Evolutionary conservation across 805 yeast genomes (phyloP), one percentile per base, ranked within the genome.

Genomic region (Yamadazyma phyllophila): DNA sequence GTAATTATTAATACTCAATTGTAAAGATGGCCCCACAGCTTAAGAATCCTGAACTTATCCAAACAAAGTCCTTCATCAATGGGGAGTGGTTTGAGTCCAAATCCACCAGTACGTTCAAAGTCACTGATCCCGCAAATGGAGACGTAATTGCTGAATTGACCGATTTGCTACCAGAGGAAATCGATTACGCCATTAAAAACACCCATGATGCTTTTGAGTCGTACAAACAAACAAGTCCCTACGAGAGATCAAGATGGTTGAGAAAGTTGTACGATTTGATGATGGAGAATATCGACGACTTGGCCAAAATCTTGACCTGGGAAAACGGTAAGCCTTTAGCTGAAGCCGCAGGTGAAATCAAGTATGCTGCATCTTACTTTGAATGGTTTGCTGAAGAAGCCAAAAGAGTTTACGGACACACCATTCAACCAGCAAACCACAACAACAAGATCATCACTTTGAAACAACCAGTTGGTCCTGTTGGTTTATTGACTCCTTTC

Each of bases 401-500:
- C 11, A 76, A 79, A 53, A 62, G 84, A 50, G 58, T 70, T 26
- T 77, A 78, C 55, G 83, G 85, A 40, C 67, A 73, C 46, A 77
- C 82, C 2, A 79, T 80, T 46, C 83, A 78, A 54, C 81, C 85
- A 8, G 48, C 73, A 16, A 76, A 74, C 55, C 67, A 73, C 39
- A 62, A 72, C 42, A 79, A 76, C 55, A 73, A 82, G 59, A 76
- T 77, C 16, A 66, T 74, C 49, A 78, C 85, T 15, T 55, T 70
- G 41, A 78, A 75, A 53, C 82, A 81, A 56, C 84, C 85, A 4
- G 73, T 82, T 42, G 88, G 88, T 41, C 82, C 80, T 6, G 80
- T 81, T 39, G 85, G 82, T 27, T 70, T 80, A 49, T 76, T 82
- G 52, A 77, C 82, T 45, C 87, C 87, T 26, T 82, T 83, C 78